Evolutionary conservation across 345 rosid species (phyloP), one percentile per base, ranked within the genome.

Genomic region (Lagerstroemia speciosa): DNA sequence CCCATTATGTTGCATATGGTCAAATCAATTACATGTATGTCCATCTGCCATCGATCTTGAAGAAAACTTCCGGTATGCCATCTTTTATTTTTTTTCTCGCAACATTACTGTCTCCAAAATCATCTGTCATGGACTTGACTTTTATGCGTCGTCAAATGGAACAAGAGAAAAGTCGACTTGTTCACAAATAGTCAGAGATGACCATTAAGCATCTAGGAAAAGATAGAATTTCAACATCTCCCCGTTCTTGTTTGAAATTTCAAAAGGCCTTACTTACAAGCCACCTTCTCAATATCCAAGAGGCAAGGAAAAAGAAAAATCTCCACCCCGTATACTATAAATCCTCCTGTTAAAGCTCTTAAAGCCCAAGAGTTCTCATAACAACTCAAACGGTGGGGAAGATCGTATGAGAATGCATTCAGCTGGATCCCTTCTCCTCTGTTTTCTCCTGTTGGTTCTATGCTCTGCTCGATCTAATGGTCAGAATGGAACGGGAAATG

Each of bases 401-500:
- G 48, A 43, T 36, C 38, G 38, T 5, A 0, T 36, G 38, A 20
- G 24, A 3, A 48, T 48, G 55, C 55, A 48, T 48, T 48, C 55
- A 48, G 5, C 38, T 5, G 55, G 55, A 20, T 19, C 55, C 55
- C n/a, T 6, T 20, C 55, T 48, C 24, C 24, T 48, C 55, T 48
- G 24, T 48, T 5, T 48, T 19, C 24, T 48, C 24, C 55, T 48
- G 20, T 6, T 48, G 55, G 7, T 48, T 19, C 55, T 19, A 17
- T 48, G 55, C 24, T 19, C 55, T 48, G n/a, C 55, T 48, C 55
- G 6, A 48, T 1, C 55, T 2, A 48, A 20, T 0, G 55, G 55
- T 4, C 55, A 20, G 55, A 48, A 48, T 20, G 55, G 55, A 20
- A 19, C 24, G 8, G 26, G 55, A 20, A 75, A 74, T 6, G 83